A percentile compares a stretch with the other conserved stretches of the same genome.
phyloP scores from a whole-genome alignment of 2,329 filamentous ascomycete genomes.

The Rhynchosporium agropyri region DNA sequence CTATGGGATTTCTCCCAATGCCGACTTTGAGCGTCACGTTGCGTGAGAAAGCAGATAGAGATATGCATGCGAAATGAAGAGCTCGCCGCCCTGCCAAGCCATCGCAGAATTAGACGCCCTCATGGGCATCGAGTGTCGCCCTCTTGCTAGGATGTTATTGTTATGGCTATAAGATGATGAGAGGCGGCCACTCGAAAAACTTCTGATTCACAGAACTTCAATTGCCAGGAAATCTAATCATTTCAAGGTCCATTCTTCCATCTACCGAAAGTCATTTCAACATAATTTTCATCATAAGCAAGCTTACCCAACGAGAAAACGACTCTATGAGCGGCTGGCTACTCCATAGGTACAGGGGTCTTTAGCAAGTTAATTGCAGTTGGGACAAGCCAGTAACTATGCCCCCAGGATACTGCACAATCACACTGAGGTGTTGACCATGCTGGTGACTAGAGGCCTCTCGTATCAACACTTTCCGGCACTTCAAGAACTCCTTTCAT shows the following conservation, averaged over 20 bases:
- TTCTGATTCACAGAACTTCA: no score
- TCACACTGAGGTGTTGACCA: constrained; percentile 3
- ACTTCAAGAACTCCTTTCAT: background rate
- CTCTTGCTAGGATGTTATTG: constrained; percentile 5
- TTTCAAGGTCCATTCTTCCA: background rate
- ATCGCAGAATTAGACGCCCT: constrained; percentile 3
- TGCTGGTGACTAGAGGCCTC: constrained; percentile 9
- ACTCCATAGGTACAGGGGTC: background rate
- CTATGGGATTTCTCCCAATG: constrained; percentile 9
- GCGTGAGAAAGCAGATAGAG: background rate
- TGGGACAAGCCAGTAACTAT: constrained; percentile 5
- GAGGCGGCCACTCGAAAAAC: background rate
- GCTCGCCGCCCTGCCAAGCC: background rate
- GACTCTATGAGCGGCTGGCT: background rate
- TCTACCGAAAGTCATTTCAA: background rate
- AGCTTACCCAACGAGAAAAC: background rate
- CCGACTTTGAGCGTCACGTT: constrained; percentile 3
- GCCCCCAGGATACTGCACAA: background rate
- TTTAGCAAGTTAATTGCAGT: background rate
- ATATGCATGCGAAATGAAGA: background rate
- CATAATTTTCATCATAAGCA: background rate
- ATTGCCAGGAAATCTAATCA: background rate
- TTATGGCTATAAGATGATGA: constrained; percentile 8
- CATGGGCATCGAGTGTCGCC: background rate
- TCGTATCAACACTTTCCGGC: constrained; percentile 3